These are phyloP conservation scores for Zygnema cylindricum DNA, from an alignment of 139 green algal genomes.

Conservation along the genomic window DNA sequence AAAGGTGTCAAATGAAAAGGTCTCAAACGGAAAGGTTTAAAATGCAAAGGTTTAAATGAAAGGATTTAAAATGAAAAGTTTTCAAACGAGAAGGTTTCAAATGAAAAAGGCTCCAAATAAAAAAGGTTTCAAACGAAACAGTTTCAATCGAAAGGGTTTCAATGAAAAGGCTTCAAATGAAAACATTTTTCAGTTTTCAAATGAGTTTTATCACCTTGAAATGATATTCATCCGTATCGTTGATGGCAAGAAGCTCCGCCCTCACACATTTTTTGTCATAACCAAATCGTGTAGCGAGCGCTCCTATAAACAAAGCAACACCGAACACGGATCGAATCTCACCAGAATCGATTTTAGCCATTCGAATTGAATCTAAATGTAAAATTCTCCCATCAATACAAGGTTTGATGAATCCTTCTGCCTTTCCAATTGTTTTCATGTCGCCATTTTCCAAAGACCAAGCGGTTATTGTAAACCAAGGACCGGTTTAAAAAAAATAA, in stretches of 20 bases:
- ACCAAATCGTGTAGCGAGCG: conserved; percentile 18
- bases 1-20: too few relatives aligned
- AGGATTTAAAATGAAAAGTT: too few relatives aligned
- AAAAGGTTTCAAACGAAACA: too few relatives aligned
- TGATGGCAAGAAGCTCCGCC: conserved; percentile 63
- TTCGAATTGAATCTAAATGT: conserved; percentile 47
- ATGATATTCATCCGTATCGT: conserved; percentile 65
- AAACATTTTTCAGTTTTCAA: too few relatives aligned
- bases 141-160: too few relatives aligned
- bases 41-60: too few relatives aligned
- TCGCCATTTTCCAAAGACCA: background rate
- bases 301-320: conserved; percentile 49
- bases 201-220: conserved; percentile 29
- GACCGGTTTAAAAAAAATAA: too few relatives aligned
- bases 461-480: conserved; percentile 27
- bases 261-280: conserved; percentile 42
- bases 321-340: conserved; percentile 25
- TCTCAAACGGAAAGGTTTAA: too few relatives aligned
- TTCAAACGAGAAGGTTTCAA: too few relatives aligned
- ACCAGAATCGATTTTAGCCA: conserved; percentile 17
- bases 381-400: conserved; percentile 35
- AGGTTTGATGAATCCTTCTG: conserved; percentile 23
- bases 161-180: too few relatives aligned
- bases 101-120: too few relatives aligned
- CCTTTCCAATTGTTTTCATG: conserved; percentile 22